These are phyloP conservation scores for Exophiala alcalophila DNA, from an alignment of 2,329 filamentous ascomycete species.

Conservation along the genomic window DNA sequence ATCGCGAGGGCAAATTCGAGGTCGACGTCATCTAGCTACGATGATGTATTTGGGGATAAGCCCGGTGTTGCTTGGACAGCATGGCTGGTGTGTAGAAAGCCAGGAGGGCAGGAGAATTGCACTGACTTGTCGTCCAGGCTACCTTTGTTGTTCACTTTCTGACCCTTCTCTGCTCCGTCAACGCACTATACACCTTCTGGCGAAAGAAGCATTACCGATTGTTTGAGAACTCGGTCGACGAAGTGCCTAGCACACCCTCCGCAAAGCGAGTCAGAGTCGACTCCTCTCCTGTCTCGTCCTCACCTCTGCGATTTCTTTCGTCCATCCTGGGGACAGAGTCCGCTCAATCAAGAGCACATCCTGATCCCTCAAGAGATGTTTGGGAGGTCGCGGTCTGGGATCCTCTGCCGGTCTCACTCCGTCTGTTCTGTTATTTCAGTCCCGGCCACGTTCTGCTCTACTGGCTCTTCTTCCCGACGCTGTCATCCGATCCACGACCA, in stretches of 20 bases:
- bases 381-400: conserved; percentile 97
- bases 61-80: conserved; percentile 61
- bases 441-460: conserved; percentile 91
- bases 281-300: conserved; percentile 72
- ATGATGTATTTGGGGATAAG: conserved; percentile 83
- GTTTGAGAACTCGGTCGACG: conserved; percentile 82
- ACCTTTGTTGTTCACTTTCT: conserved; percentile 70
- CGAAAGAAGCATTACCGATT: conserved; percentile 84
- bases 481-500: conserved; percentile 70
- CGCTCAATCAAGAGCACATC: conserved; percentile 80
- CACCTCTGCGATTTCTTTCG: conserved; percentile 72
- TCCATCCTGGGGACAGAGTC: conserved; percentile 65
- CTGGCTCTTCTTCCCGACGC: conserved; percentile 78
- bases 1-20: conserved; percentile 76
- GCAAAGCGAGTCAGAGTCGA: conserved; percentile 85
- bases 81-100: conserved; percentile 55
- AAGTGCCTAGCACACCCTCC: conserved; percentile 72
- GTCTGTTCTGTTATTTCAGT: conserved; percentile 85
- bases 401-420: conserved; percentile 76
- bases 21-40: conserved; percentile 51
- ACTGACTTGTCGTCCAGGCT: conserved; percentile 48
- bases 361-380: conserved; percentile 77
- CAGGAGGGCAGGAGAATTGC: conserved; percentile 3
- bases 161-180: conserved; percentile 63
- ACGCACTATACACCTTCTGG: conserved; percentile 77